These are phyloP conservation scores for Termitomyces sp. DNA, from an alignment of 768 basidiomycete genomes.

Conservation along the genomic window DNA sequence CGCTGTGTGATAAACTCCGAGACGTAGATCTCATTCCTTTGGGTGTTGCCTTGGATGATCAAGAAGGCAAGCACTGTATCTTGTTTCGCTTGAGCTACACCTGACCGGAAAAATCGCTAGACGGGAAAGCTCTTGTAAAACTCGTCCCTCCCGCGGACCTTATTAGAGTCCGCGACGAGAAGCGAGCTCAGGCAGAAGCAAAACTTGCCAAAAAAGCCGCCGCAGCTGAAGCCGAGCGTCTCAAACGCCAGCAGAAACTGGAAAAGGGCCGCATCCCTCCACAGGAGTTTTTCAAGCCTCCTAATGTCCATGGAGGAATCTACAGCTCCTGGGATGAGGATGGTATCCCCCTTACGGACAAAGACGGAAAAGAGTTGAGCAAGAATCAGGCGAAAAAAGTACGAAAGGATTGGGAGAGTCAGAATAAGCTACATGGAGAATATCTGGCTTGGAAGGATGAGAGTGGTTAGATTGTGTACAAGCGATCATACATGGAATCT, in stretches of 20 bases:
- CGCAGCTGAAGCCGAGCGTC: conserved; percentile 56
- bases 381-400: conserved; percentile 79
- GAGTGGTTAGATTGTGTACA: conserved; percentile 13
- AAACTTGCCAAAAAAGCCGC: conserved; percentile 81
- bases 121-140: conserved; percentile 94
- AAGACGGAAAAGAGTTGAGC: conserved; percentile 78
- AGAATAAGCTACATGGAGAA: conserved; percentile 79
- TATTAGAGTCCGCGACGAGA: conserved; percentile 84
- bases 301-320: conserved; percentile 65
- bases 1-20: conserved; percentile 84
- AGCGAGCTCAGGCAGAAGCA: conserved; percentile 67
- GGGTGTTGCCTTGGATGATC: conserved; percentile 95
- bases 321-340: conserved; percentile 83
- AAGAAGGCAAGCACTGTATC: conserved; percentile 61
- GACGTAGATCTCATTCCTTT: conserved; percentile 90
- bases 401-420: conserved; percentile 66
- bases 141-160: conserved; percentile 81
- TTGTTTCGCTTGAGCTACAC: neutral
- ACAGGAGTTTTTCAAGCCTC: conserved; percentile 79
- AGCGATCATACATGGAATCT: neutral
- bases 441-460: conserved; percentile 49
- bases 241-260: conserved; percentile 72
- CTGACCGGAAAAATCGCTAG: conserved; percentile 33
- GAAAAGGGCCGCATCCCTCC: conserved; percentile 81
- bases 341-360: conserved; percentile 85